Conservation (phyloP, 2,329 filamentous ascomycete species). For the Cladosporium oxysporum region DNA sequence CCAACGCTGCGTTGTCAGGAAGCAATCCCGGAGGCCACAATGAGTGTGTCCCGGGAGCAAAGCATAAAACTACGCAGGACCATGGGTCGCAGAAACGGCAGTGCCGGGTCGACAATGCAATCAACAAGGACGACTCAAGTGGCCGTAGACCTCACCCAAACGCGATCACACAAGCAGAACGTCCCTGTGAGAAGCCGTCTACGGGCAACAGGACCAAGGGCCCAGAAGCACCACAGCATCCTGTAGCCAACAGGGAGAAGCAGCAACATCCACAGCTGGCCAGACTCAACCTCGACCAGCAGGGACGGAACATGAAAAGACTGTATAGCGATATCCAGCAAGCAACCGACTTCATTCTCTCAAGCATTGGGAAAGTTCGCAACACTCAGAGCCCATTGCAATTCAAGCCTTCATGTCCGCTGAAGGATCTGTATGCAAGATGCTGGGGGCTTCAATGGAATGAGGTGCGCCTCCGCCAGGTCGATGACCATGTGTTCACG, state of each 20-base stretch:
- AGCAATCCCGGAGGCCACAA: not conserved
- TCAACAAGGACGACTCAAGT: not conserved
- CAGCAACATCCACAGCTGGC: not conserved
- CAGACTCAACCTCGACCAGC: not conserved
- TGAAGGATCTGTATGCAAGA: not conserved
- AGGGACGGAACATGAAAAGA: not conserved
- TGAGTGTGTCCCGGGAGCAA: not conserved
- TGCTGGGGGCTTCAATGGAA: not conserved
- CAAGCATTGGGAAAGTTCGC: not conserved
- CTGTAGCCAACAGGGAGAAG: not conserved
- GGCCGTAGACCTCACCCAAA: too few relatives aligned
- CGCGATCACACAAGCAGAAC: too few relatives aligned
- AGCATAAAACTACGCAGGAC: not conserved
- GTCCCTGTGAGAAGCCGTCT: too few relatives aligned
- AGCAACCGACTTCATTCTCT: not conserved
- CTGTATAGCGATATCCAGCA: not conserved
- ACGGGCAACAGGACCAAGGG: too few relatives aligned
- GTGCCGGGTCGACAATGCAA: not conserved
- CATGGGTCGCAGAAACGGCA: not conserved
- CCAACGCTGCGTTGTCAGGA: not conserved
- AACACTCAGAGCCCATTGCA: not conserved
- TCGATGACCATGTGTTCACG: not conserved
- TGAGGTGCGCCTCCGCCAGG: not conserved
- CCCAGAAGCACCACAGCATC: not conserved
- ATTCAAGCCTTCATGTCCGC: not conserved